phyloP scores from a whole-genome alignment of 2,329 filamentous ascomycete genomes.

The Ascocoryne sarcoides region DNA sequence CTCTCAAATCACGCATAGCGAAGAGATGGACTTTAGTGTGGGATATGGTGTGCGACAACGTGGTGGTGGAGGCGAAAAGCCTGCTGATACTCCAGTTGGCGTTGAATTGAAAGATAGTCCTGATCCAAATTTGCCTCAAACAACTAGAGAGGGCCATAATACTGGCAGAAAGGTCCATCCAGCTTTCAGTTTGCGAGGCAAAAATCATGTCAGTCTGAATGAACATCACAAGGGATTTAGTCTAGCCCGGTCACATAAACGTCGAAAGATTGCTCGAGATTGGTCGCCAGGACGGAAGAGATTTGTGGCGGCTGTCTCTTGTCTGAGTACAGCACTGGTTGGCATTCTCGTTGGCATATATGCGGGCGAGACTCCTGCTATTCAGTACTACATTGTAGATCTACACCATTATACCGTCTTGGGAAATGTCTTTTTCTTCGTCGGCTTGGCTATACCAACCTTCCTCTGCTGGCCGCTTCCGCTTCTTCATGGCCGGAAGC shows the following conservation, averaged over 20 bases:
- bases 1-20: slow-evolving; percentile 13
- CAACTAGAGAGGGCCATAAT: slow-evolving; percentile 9
- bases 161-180: background rate
- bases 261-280: slow-evolving; percentile 61
- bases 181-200: slow-evolving; percentile 35
- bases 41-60: slow-evolving; percentile 16
- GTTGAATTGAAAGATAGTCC: slow-evolving; percentile 18
- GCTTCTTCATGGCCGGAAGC: slow-evolving; percentile 66
- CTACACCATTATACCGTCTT: slow-evolving; percentile 57
- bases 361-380: slow-evolving; percentile 67
- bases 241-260: slow-evolving; percentile 44
- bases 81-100: slow-evolving; percentile 5
- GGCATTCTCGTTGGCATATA: slow-evolving; percentile 68
- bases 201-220: slow-evolving; percentile 45
- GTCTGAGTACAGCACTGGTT: slow-evolving; percentile 62
- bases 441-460: slow-evolving; percentile 61
- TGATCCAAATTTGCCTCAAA: slow-evolving; percentile 14
- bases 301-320: slow-evolving; percentile 59
- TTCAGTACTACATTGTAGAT: slow-evolving; percentile 69
- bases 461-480: slow-evolving; percentile 67
- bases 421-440: slow-evolving; percentile 65
- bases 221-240: slow-evolving; percentile 41
- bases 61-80: slow-evolving; percentile 9
- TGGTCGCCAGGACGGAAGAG: slow-evolving; percentile 61
- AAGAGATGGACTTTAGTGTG: slow-evolving; percentile 21